Conservation (phyloP, 1,139 yeast genomes). For the Kluyveromyces sp. region DNA sequence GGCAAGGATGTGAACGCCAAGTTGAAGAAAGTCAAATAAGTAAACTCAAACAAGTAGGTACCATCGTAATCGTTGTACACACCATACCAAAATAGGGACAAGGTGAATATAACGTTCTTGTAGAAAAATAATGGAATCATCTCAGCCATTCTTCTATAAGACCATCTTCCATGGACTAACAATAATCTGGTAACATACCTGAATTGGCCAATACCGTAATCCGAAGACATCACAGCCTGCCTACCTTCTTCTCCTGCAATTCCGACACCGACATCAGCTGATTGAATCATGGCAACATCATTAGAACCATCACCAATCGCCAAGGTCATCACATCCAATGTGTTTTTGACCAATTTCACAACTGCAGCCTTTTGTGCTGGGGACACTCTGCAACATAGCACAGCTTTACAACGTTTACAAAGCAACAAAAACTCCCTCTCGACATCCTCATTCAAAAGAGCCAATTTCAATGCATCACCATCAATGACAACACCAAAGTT, state of each 20-base stretch:
- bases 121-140: conserved; percentile 93
- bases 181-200: conserved; percentile 71
- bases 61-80: conserved; percentile 82
- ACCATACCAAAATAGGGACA: conserved; percentile 92
- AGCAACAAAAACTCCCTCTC: conserved; percentile 68
- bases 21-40: conserved; percentile 86
- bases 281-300: conserved; percentile 98
- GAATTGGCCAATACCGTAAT: conserved; percentile 94
- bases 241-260: conserved; percentile 98
- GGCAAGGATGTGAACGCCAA: conserved; percentile 94
- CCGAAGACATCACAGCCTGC: conserved; percentile 97
- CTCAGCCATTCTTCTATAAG: conserved; percentile 82
- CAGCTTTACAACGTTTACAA: conserved; percentile 92
- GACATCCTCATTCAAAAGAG: conserved; percentile 50
- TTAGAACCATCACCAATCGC: conserved; percentile 98
- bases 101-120: conserved; percentile 82
- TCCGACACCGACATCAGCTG: conserved; percentile 97
- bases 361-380: conserved; percentile 97
- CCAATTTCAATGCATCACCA: conserved; percentile 82
- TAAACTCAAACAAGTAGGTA: conserved; percentile 83
- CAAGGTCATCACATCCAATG: conserved; percentile 77
- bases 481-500: conserved; percentile 81
- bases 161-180: conserved; percentile 94
- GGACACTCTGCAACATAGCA: conserved; percentile 90
- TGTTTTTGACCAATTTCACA: conserved; percentile 78